Evolutionary conservation across 148 eudicot species (phyloP), one percentile per base, ranked within the genome.

Genomic region (Silene uniflora): DNA sequence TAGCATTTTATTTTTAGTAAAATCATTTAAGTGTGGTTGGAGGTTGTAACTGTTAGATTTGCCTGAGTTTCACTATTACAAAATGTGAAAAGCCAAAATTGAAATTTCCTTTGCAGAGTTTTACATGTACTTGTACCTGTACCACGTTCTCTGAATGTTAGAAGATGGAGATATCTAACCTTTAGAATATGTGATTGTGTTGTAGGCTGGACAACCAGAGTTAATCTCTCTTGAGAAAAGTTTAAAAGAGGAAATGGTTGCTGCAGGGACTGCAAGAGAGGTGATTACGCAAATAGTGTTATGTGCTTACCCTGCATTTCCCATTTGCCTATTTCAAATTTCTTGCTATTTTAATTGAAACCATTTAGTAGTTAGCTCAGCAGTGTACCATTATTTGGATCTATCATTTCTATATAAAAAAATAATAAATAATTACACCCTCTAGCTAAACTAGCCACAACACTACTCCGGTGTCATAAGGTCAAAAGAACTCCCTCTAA

Each of bases 231-330:
- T 95, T 59, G 99, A 95, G 87, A 92, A 87, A 83, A 85, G 85
- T 56, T 55, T 95, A 67, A 95, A 89, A 83, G 87, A 83, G 52
- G 85, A 87, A 56, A 87, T 95, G 98, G 88, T 83, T 82, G 83
- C 92, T 67, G 85, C 89, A 77, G 99, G 99, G 74, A 85, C 88
- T 39, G 97, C 94, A 25, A 86, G 99, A 87, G 97, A 95, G 99
- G 99, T 95, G 71, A 86, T 70, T 17, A 18, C 23, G 11, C 65
- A 18, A 4, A 5, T 63, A 49, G 32, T 52, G 13, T 71, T 55
- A 25, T 52, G 21, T 17, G 24, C 17, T 35, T 71, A 54, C 23
- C 23, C 52, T 62, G 44, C n/a, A 25, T 13, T 44, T 21, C 49
- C 18, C n/a, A 7, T 54, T 62, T 67, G 23, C 72, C 67, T 24